These are phyloP conservation scores for Tuber calosporum DNA, from an alignment of 495 filamentous ascomycete genomes.

Conservation along the genomic window DNA sequence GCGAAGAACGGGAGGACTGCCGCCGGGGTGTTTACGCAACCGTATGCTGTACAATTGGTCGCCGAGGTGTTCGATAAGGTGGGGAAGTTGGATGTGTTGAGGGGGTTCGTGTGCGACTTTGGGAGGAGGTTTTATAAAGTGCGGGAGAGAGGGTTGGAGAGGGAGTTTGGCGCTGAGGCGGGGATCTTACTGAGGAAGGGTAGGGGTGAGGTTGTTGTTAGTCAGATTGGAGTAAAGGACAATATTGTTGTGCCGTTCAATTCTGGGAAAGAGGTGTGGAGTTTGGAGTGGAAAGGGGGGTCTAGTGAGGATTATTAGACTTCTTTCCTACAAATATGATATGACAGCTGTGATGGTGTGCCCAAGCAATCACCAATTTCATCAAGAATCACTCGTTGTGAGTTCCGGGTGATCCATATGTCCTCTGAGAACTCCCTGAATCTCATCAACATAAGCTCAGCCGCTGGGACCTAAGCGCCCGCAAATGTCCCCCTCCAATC, in stretches of 20 bases:
- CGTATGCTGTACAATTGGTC: conserved; percentile 59
- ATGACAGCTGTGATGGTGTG: background rate
- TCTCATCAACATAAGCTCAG: background rate
- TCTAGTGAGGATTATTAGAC: background rate
- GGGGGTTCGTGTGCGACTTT: conserved; percentile 66
- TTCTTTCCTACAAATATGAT: background rate
- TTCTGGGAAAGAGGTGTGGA: conserved; percentile 61
- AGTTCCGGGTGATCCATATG: background rate
- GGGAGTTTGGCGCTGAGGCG: conserved; percentile 46
- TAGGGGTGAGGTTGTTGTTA: conserved; percentile 44
- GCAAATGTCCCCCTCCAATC: background rate
- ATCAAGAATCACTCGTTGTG: background rate
- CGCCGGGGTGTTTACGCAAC: conserved; percentile 85
- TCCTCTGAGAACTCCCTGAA: background rate
- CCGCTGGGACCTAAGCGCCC: background rate
- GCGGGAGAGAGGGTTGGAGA: conserved; percentile 39
- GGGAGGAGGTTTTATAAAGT: conserved; percentile 68
- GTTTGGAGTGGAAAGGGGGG: conserved; percentile 46
- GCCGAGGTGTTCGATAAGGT: conserved; percentile 39
- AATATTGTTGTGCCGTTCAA: conserved; percentile 66
- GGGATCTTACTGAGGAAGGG: conserved; percentile 58
- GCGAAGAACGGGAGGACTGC: conserved; percentile 56
- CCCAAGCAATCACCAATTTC: background rate
- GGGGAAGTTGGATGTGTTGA: conserved; percentile 57
- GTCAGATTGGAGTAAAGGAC: conserved; percentile 43